phyloP scores from a whole-genome alignment of 768 basidiomycete genomes.

The Kwoniella dendrophila region DNA sequence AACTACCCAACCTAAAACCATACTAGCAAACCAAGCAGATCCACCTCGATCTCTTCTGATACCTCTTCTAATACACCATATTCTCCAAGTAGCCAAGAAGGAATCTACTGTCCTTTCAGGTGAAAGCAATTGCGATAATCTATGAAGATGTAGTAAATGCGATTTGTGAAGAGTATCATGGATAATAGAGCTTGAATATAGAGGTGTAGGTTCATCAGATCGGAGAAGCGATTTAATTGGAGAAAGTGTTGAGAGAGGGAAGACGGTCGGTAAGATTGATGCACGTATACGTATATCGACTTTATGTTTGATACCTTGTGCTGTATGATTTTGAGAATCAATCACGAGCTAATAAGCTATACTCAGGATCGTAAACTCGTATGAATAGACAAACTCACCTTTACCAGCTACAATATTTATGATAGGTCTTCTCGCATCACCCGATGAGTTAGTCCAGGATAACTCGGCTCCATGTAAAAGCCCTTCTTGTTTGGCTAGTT shows the following conservation, averaged over 20 bases:
- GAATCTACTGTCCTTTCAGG: constrained; percentile 67
- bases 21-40: constrained; percentile 64
- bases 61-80: constrained; percentile 89
- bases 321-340: constrained; percentile 25
- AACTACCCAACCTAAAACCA: constrained; percentile 57
- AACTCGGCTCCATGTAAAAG: constrained; percentile 33
- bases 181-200: constrained; percentile 74
- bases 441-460: constrained; percentile 30
- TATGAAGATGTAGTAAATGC: constrained; percentile 64
- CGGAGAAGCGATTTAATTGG: constrained; percentile 75
- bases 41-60: constrained; percentile 36
- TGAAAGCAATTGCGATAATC: constrained; percentile 62
- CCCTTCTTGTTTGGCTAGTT: constrained; percentile 17
- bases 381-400: constrained; percentile 29
- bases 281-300: constrained; percentile 75
- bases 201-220: constrained; percentile 64
- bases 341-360: not conserved
- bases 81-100: constrained; percentile 74
- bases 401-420: constrained; percentile 43
- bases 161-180: constrained; percentile 59
- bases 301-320: constrained; percentile 62
- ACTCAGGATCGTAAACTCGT: not conserved
- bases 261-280: constrained; percentile 63
- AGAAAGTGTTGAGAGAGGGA: constrained; percentile 63
- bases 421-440: constrained; percentile 40